Conservation (phyloP, 768 basidiomycete genomes). For the Boletus vinaceobasis region DNA sequence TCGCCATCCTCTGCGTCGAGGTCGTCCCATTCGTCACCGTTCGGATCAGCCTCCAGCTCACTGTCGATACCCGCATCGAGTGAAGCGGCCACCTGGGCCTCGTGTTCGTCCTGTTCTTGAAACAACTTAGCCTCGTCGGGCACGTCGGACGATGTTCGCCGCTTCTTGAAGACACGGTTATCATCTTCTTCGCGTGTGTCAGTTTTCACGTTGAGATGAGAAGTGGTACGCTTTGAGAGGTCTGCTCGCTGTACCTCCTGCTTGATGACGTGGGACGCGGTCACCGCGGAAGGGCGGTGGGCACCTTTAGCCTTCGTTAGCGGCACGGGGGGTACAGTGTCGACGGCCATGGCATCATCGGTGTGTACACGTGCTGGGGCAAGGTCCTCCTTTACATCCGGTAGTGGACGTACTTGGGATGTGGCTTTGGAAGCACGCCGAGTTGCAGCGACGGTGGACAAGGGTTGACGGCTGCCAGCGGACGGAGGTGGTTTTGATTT, state of each 20-base stretch:
- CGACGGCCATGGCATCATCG: slow-evolving; percentile 55
- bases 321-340: slow-evolving; percentile 35
- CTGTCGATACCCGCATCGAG: slow-evolving; percentile 41
- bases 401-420: slow-evolving; percentile 23
- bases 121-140: slow-evolving; percentile 44
- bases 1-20: slow-evolving; percentile 88
- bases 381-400: slow-evolving; percentile 28
- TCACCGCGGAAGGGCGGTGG: slow-evolving; percentile 31
- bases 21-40: slow-evolving; percentile 78
- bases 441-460: slow-evolving; percentile 49
- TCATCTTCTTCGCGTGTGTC: slow-evolving; percentile 53
- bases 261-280: slow-evolving; percentile 21
- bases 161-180: slow-evolving; percentile 65
- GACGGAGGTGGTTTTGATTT: slow-evolving; percentile 41
- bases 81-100: slow-evolving; percentile 36
- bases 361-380: slow-evolving; percentile 25
- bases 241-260: slow-evolving; percentile 29
- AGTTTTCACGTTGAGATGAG: slow-evolving; percentile 31
- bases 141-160: slow-evolving; percentile 66
- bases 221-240: slow-evolving; percentile 31
- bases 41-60: slow-evolving; percentile 62
- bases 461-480: slow-evolving; percentile 44
- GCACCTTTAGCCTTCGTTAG: not conserved
- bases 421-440: slow-evolving; percentile 37
- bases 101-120: slow-evolving; percentile 39